These are phyloP conservation scores for Psilocybe tampanensis DNA, from an alignment of 768 basidiomycete species.

Conservation along the genomic window DNA sequence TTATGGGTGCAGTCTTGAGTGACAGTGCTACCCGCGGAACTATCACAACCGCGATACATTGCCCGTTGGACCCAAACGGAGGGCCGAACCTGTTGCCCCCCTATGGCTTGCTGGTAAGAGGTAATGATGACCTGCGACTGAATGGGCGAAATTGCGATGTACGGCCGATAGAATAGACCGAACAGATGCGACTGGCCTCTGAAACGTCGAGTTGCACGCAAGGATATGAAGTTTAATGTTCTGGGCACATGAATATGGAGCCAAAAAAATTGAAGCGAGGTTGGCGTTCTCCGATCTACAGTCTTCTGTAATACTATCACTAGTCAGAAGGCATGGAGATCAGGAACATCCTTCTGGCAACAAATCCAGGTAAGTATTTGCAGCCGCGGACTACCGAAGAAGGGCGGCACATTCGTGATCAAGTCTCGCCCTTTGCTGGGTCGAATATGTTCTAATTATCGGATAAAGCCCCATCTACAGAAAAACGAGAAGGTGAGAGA, in stretches of 20 bases:
- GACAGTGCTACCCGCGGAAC: slow-evolving; percentile 28
- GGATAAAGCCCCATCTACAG: background rate
- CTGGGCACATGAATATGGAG: slow-evolving; percentile 1
- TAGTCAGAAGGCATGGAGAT: slow-evolving; percentile 18
- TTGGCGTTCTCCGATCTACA: slow-evolving; percentile 18
- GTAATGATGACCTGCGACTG: no score
- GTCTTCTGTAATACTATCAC: slow-evolving; percentile 21
- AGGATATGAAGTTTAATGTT: slow-evolving; percentile 2
- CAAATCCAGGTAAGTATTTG: slow-evolving; percentile 10
- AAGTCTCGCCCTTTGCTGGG: background rate
- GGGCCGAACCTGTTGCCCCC: background rate
- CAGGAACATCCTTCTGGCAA: slow-evolving; percentile 19
- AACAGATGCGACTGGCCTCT: background rate
- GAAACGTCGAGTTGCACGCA: background rate
- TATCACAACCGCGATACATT: slow-evolving; percentile 1
- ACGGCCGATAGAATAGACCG: no score
- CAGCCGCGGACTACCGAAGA: slow-evolving; percentile 18
- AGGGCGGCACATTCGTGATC: background rate
- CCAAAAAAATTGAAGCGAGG: background rate
- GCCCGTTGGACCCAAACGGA: background rate
- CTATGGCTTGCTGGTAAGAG: background rate
- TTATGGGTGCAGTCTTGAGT: slow-evolving; percentile 19
- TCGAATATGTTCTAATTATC: background rate
- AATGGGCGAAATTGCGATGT: no score
- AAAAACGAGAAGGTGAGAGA: background rate